A percentile compares a stretch with the other conserved stretches of the same genome.
phyloP scores from a whole-genome alignment of 768 basidiomycete genomes.

The Dioszegia crocea region DNA sequence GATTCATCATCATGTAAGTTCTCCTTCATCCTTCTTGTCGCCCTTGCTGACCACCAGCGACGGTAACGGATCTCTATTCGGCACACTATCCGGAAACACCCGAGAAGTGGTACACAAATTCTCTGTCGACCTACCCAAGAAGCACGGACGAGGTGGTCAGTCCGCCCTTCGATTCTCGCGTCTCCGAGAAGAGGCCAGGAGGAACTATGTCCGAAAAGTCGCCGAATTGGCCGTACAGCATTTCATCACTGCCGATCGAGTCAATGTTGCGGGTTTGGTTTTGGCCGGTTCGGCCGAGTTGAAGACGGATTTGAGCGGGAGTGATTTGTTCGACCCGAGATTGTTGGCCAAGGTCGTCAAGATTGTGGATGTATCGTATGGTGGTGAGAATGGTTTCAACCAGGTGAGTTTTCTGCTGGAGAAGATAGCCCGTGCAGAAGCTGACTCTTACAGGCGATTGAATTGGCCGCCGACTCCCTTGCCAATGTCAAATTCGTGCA shows the following conservation, averaged over 20 bases:
- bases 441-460: constrained; percentile 69
- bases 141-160: constrained; percentile 99
- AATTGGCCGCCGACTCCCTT: constrained; percentile 89
- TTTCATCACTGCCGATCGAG: constrained; percentile 95
- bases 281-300: constrained; percentile 97
- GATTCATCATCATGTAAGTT: constrained; percentile 96
- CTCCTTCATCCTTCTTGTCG: constrained; percentile 37
- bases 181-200: constrained; percentile 96
- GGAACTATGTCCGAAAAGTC: constrained; percentile 99
- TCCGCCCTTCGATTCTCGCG: constrained; percentile 99
- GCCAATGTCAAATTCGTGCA: constrained; percentile 99
- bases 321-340: constrained; percentile 90
- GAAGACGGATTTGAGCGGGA: constrained; percentile 94
- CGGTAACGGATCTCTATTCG: constrained; percentile 87
- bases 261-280: constrained; percentile 93
- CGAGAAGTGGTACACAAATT: constrained; percentile 97
- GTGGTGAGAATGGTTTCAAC: constrained; percentile 98
- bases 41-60: constrained; percentile 18
- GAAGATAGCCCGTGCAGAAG: background rate
- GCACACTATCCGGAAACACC: constrained; percentile 91
- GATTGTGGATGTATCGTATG: constrained; percentile 96
- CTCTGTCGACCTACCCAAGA: constrained; percentile 97
- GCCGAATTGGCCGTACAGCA: constrained; percentile 95
- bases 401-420: constrained; percentile 58
- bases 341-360: constrained; percentile 90